These are phyloP conservation scores for Arthrobotrys conoides DNA, from an alignment of 2,329 filamentous ascomycete genomes.

Conservation along the genomic window DNA sequence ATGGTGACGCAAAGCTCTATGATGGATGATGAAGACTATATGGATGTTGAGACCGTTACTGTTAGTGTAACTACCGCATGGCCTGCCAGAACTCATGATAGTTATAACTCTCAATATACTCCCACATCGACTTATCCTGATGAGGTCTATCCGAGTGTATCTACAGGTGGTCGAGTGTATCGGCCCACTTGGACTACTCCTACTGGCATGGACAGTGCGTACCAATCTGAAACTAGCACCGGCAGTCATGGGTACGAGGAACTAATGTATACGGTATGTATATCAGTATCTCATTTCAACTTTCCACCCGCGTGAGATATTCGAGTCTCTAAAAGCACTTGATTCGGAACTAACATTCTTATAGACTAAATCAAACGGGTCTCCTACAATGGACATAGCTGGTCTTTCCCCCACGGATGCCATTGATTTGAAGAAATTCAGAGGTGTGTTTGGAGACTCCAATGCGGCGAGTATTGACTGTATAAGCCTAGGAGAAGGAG, in stretches of 20 bases:
- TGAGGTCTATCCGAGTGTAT: background rate
- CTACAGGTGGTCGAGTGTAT: too few relatives aligned
- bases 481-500: background rate
- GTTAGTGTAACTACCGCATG: too few relatives aligned
- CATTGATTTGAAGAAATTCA: background rate
- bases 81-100: too few relatives aligned
- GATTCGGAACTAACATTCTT: background rate
- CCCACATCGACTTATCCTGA: background rate
- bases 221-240: background rate
- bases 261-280: background rate
- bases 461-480: background rate
- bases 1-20: too few relatives aligned
- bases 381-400: background rate
- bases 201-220: background rate
- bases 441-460: background rate
- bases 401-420: background rate
- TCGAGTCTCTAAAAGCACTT: too few relatives aligned
- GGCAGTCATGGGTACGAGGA: background rate
- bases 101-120: too few relatives aligned
- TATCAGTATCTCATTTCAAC: background rate
- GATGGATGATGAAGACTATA: too few relatives aligned
- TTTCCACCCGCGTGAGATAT: too few relatives aligned
- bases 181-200: background rate
- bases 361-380: background rate
- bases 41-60: too few relatives aligned